Base-by-base conservation (phyloP, 2,329 filamentous ascomycete species). In the Monilinia fructicola region DNA sequence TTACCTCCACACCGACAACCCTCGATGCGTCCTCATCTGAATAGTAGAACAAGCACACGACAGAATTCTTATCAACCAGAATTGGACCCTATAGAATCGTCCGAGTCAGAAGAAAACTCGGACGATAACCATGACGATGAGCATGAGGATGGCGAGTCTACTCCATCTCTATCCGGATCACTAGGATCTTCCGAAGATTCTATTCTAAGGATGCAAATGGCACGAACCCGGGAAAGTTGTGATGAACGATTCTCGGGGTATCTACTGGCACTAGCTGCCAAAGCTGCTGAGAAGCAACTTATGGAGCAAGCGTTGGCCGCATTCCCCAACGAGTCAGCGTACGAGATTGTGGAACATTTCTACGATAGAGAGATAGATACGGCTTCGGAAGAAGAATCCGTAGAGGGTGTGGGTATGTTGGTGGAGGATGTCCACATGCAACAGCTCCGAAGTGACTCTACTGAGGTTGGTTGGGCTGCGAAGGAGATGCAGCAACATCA, bases 171-270 rank as follows among this genome's bases (percentile, higher is more conserved):
- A 35, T 72, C 74, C 23, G 73, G 70, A 16, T 77, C 76, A 10
- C 63, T 72, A 35, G 73, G 71, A 11, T 76, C 76, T 7, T 76
- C 76, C 2, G 75, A 76, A 52, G 75, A 77, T 65, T 76, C 75
- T 5, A 61, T 72, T 44, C 72, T 72, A 70, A 72, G 69, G 65
- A 67, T 75, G 69, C 74, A 76, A 68, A 68, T 76, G 79, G 85
- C 76, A 80, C 81, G 70, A 82, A 85, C 67, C 82, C 88, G 80
- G 77, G 90, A 81, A 82, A 93, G 83, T 67, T 89, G 90, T 70
- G 91, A 95, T 74, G 90, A 91, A 69, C 85, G 86, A 69, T 90
- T 91, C 72, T 87, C 90, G 62, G 87, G 88, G 48, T 93, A 93
- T 77, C 79, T 97, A 65, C 84, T 96, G 67, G 87, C 90, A 66